These are phyloP conservation scores for Yamadazyma dushanensis DNA, from an alignment of 1,139 yeast genomes.

Conservation along the genomic window DNA sequence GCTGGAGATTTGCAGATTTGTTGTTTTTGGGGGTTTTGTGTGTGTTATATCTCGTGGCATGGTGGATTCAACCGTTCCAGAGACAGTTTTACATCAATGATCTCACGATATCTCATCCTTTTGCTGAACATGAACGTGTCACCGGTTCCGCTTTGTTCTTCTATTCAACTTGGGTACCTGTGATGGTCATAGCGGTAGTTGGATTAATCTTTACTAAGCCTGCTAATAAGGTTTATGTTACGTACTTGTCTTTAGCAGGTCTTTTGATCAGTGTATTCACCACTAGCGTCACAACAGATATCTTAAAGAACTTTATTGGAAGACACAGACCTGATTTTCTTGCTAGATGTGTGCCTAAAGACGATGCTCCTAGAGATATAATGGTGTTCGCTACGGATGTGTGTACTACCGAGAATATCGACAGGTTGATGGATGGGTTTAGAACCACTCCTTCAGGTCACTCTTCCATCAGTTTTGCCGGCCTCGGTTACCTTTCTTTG, in stretches of 20 bases:
- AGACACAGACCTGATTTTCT: slow-evolving; percentile 79
- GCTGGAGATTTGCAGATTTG: slow-evolving; percentile 65
- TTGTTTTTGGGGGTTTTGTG: slow-evolving; percentile 42
- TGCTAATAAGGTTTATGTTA: slow-evolving; percentile 35
- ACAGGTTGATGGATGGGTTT: slow-evolving; percentile 61
- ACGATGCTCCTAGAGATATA: slow-evolving; percentile 45
- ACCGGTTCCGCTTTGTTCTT: slow-evolving; percentile 32
- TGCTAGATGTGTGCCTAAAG: slow-evolving; percentile 64
- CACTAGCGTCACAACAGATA: slow-evolving; percentile 48
- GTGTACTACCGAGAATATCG: slow-evolving; percentile 53
- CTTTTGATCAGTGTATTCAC: slow-evolving; percentile 37
- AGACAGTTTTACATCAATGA: slow-evolving; percentile 59
- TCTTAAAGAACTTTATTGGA: slow-evolving; percentile 69
- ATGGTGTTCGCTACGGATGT: slow-evolving; percentile 58
- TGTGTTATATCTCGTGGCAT: slow-evolving; percentile 45
- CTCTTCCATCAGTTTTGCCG: slow-evolving; percentile 64
- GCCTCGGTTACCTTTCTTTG: slow-evolving; percentile 60
- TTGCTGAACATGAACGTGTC: slow-evolving; percentile 65
- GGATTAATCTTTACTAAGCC: slow-evolving; percentile 33
- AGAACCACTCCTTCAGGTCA: slow-evolving; percentile 83
- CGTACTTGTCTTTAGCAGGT: slow-evolving; percentile 43
- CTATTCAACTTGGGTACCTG: slow-evolving; percentile 42
- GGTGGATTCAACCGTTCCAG: slow-evolving; percentile 59
- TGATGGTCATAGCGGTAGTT: slow-evolving; percentile 23
- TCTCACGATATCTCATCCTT: slow-evolving; percentile 65